Conservation (phyloP, 441 rosid species). For the Iberis amara region DNA sequence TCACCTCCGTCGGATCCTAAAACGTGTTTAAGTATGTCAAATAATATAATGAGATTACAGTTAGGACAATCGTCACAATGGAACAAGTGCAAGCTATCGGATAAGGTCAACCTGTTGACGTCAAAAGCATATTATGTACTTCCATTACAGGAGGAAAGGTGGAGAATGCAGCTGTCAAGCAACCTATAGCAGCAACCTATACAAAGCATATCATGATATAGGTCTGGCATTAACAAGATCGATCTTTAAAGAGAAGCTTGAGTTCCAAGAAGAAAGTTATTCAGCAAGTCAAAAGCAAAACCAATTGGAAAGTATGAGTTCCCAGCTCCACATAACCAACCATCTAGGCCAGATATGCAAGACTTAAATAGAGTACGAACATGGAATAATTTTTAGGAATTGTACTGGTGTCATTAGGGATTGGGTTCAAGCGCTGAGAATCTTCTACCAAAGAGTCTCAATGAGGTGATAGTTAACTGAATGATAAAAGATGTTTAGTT, state of each 20-base stretch:
- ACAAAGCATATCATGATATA: conserved; percentile 25
- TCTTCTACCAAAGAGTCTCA: conserved; percentile 1
- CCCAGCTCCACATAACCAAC: too few species aligned
- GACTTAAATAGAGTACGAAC: not conserved
- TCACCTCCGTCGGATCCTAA: conserved; percentile 52
- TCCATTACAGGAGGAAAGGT: conserved; percentile 52
- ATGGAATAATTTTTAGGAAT: conserved; percentile 7
- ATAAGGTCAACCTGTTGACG: conserved; percentile 48
- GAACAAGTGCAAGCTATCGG: conserved; percentile 1
- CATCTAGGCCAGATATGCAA: too few species aligned
- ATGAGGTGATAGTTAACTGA: conserved; percentile 3
- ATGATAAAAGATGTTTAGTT: conserved; percentile 6
- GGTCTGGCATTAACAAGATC: conserved; percentile 12
- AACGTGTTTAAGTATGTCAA: conserved; percentile 30
- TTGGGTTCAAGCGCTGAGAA: conserved; percentile 17
- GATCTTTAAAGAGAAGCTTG: conserved; percentile 10
- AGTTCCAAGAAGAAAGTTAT: conserved; percentile 6
- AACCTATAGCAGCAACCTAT: conserved; percentile 69
- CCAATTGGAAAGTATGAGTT: not conserved
- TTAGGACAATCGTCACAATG: conserved; percentile 14
- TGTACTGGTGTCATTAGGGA: conserved; percentile 1
- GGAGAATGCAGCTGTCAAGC: conserved; percentile 76
- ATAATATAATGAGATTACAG: conserved; percentile 24
- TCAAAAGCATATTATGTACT: conserved; percentile 57
- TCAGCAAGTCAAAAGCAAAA: conserved; percentile 16